Evolutionary conservation across 257 asterid genomes (phyloP).

Genomic region (Capsicum chinense): DNA sequence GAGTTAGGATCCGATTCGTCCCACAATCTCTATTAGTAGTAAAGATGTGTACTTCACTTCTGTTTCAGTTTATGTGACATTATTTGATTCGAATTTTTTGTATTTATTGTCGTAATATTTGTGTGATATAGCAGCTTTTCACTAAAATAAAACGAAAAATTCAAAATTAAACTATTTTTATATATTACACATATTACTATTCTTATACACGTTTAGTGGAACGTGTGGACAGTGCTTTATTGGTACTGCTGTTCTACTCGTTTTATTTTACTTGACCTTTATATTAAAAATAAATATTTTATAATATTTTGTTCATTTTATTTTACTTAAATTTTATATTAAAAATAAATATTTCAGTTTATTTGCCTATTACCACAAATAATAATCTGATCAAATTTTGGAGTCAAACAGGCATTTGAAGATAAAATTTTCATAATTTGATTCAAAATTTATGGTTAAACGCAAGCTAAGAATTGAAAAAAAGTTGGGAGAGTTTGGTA

Average conservation of each 20-base stretch:
- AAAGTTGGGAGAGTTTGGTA: neutral
- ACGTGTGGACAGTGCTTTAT: conserved; percentile 7
- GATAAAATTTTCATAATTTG: neutral
- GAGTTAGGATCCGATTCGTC: neutral
- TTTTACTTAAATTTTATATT: no score
- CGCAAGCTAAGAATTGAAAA: accelerated
- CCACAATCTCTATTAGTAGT: neutral
- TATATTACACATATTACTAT: neutral
- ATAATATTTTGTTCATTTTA: no score
- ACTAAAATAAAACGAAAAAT: neutral
- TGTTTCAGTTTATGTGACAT: neutral
- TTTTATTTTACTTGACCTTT: no score
- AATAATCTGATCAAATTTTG: no score
- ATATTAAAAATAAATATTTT: no score
- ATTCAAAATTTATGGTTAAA: neutral
- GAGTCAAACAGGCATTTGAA: neutral
- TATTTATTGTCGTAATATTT: neutral
- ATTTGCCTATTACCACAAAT: no score
- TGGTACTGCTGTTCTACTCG: neutral
- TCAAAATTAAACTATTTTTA: neutral
- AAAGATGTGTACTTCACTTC: neutral
- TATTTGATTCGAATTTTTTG: neutral
- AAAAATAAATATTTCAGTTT: no score
- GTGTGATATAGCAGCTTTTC: neutral
- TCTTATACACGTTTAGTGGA: neutral